Conservation (phyloP, 2,329 filamentous ascomycete species). For the Pseudopithomyces maydicus region DNA sequence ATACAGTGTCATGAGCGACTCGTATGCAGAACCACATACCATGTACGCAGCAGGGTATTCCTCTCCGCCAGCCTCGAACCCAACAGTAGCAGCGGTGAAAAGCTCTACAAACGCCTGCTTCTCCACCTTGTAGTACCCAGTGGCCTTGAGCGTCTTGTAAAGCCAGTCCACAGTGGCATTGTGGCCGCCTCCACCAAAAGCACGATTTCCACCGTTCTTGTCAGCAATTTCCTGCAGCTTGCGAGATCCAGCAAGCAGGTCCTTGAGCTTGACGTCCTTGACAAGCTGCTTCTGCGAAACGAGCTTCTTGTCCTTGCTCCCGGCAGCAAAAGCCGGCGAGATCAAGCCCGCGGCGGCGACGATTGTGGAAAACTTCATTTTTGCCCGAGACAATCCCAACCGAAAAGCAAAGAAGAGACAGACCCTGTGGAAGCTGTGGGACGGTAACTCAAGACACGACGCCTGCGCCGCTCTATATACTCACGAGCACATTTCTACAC, state of each 20-base stretch:
- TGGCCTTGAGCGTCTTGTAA: conserved; percentile 33
- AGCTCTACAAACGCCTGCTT: conserved; percentile 30
- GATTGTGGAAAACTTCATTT: conserved; percentile 1
- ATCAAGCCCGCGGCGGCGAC: conserved; percentile 5
- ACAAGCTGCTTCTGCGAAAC: conserved; percentile 7
- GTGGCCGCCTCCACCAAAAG: conserved; percentile 45
- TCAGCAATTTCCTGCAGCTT: conserved; percentile 47
- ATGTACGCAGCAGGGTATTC: conserved; percentile 34
- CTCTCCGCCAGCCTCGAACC: conserved; percentile 12
- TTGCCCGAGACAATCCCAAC: neutral
- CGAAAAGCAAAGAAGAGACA: neutral
- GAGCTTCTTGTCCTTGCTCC: conserved; percentile 2
- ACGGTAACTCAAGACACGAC: neutral
- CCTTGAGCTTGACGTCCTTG: conserved; percentile 27
- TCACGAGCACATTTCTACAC: neutral
- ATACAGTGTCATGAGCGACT: neutral
- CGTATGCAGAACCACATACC: conserved; percentile 2
- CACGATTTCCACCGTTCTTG: conserved; percentile 42
- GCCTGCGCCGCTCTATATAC: conserved; percentile 6
- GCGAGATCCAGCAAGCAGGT: conserved; percentile 35
- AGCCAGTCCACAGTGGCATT: conserved; percentile 48
- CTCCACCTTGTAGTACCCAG: conserved; percentile 45
- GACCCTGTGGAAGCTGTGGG: neutral
- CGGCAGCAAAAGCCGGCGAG: conserved; percentile 1
- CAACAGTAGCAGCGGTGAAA: neutral